phyloP scores from a whole-genome alignment of 208 protist species.

The Endotrypanum monterogeii region DNA sequence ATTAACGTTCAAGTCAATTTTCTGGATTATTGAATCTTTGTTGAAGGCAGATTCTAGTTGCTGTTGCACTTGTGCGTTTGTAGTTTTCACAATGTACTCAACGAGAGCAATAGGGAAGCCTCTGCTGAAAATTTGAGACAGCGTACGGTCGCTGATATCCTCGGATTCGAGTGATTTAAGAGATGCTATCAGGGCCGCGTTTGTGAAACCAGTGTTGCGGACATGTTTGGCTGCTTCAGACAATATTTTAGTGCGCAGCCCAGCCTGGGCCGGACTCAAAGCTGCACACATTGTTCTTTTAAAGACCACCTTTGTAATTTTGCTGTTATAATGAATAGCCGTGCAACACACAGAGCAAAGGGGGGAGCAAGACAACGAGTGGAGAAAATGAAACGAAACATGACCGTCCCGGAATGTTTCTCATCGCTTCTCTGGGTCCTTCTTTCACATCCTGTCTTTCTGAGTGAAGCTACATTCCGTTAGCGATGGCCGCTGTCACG shows the following conservation, averaged over 20 bases:
- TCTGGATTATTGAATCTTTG: slow-evolving; percentile 48
- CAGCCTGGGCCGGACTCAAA: slow-evolving; percentile 23
- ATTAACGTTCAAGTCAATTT: slow-evolving; percentile 57
- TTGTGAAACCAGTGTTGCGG: slow-evolving; percentile 46
- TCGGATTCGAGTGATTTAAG: slow-evolving; percentile 24
- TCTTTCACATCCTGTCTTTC: not conserved
- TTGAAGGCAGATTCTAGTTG: slow-evolving; percentile 54
- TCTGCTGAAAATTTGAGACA: slow-evolving; percentile 55
- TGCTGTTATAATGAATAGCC: not conserved
- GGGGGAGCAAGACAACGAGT: not conserved
- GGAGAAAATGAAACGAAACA: not conserved
- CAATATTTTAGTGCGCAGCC: slow-evolving; percentile 40
- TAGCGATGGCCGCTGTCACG: not conserved
- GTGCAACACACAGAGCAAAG: not conserved
- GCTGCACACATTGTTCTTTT: slow-evolving; percentile 21
- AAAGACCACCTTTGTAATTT: not conserved
- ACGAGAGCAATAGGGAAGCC: slow-evolving; percentile 67
- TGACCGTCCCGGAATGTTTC: not conserved
- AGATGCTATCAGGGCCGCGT: slow-evolving; percentile 27
- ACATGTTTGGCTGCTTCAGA: slow-evolving; percentile 44
- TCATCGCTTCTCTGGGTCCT: too few relatives aligned
- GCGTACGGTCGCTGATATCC: slow-evolving; percentile 14
- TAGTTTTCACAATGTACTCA: slow-evolving; percentile 61
- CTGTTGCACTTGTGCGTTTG: slow-evolving; percentile 38
- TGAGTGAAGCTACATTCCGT: not conserved